A percentile compares a stretch with the other conserved stretches of the same genome.
phyloP scores from a whole-genome alignment of 176 grass and related monocot species.

The Triticum aestivum region IWGSC_CS_RefSeq_v2.1 NC_057806.1:462665557-462666056 shows the following conservation, averaged over 20 bases:
- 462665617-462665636: conserved; percentile 40
- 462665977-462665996: conserved; percentile 33
- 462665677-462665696: conserved; percentile 25
- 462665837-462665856: conserved; percentile 71
- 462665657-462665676: not conserved
- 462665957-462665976: conserved; percentile 79
- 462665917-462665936: conserved; percentile 72
- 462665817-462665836: conserved; percentile 32
- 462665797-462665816: not conserved
- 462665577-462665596: conserved; percentile 37
- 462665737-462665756: conserved; percentile 33
- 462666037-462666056: conserved; percentile 76
- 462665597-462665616: conserved; percentile 53
- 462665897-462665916: conserved; percentile 79
- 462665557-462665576: not conserved
- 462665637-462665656: not conserved
- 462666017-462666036: conserved; percentile 76
- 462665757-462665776: conserved; percentile 15
- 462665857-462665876: conserved; percentile 76
- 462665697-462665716: conserved; percentile 27
- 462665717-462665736: conserved; percentile 29
- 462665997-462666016: conserved; percentile 65
- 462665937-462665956: conserved; percentile 72
- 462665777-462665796: not conserved
- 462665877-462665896: conserved; percentile 75